These are phyloP conservation scores for Botryotinia narcissicola DNA, from an alignment of 2,329 filamentous ascomycete genomes.

Conservation along the genomic window DNA sequence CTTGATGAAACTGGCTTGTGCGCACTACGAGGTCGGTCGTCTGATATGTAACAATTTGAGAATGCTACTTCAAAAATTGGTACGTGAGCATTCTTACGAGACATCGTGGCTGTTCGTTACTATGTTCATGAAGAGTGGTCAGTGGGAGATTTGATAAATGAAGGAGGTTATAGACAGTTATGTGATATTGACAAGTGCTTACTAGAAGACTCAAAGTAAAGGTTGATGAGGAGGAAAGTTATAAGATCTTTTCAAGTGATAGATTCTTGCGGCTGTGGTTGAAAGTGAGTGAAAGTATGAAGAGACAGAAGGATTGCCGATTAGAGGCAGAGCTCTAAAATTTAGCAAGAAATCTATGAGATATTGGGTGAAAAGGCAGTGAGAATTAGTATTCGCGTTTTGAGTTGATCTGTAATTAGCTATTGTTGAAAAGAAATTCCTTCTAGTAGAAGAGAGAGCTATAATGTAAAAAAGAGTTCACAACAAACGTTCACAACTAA, in stretches of 20 bases:
- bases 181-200: neutral
- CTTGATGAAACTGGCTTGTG: neutral
- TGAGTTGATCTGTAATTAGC: neutral
- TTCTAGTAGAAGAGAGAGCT: neutral
- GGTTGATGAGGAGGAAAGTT: neutral
- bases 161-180: neutral
- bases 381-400: neutral
- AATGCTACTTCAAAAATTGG: neutral
- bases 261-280: neutral
- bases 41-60: neutral
- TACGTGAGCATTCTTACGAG: neutral
- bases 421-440: neutral
- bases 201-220: neutral
- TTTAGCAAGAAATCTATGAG: neutral
- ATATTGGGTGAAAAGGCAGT: neutral
- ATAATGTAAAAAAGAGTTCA: neutral
- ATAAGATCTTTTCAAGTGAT: neutral
- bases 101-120: neutral
- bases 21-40: neutral
- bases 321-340: neutral
- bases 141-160: neutral
- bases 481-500: too few species aligned
- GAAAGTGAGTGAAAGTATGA: neutral
- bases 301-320: neutral
- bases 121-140: neutral